phyloP scores from a whole-genome alignment of 371 early-diverging fungal genomes.

The Rhizomucor miehei region DNA sequence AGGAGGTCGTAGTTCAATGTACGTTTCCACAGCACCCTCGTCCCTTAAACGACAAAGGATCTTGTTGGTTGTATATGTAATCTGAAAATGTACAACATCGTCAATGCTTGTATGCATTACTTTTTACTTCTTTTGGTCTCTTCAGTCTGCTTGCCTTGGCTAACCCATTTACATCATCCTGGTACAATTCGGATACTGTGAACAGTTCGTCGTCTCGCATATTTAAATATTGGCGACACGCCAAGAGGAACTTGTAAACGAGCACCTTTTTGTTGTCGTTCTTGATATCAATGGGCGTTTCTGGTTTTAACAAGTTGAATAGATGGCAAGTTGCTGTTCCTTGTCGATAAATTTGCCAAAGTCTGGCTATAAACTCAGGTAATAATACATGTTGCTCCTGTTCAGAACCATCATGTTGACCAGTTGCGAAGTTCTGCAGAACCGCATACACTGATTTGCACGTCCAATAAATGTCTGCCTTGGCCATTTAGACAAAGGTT shows the following conservation, averaged over 20 bases:
- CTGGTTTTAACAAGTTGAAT: slow-evolving; percentile 70
- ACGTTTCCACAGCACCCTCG: neutral
- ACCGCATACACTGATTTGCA: too few relatives aligned
- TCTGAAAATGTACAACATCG: too few relatives aligned
- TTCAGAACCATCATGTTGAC: slow-evolving; percentile 9
- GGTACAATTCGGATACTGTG: slow-evolving; percentile 81
- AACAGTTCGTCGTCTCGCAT: slow-evolving; percentile 76
- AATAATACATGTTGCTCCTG: neutral
- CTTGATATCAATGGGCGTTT: slow-evolving; percentile 49
- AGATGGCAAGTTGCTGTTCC: slow-evolving; percentile 85
- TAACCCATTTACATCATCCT: slow-evolving; percentile 92
- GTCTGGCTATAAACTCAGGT: slow-evolving; percentile 23
- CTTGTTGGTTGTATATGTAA: slow-evolving; percentile 10
- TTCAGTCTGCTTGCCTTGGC: slow-evolving; percentile 71
- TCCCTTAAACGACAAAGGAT: slow-evolving; percentile 4
- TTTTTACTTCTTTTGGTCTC: slow-evolving; percentile 7
- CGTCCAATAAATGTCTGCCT: too few relatives aligned
- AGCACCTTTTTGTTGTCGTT: slow-evolving; percentile 68
- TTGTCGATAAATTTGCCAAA: slow-evolving; percentile 87
- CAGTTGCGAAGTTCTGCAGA: slow-evolving; percentile 1
- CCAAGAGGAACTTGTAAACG: slow-evolving; percentile 75
- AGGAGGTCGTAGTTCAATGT: neutral
- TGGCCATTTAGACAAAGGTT: neutral
- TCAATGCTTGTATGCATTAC: neutral
- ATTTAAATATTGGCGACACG: slow-evolving; percentile 65